Percentiles rank a stretch among this genome's conserved stretches.
Conservation (phyloP, 305 asterid species). For the Ilex paraguariensis region DNA sequence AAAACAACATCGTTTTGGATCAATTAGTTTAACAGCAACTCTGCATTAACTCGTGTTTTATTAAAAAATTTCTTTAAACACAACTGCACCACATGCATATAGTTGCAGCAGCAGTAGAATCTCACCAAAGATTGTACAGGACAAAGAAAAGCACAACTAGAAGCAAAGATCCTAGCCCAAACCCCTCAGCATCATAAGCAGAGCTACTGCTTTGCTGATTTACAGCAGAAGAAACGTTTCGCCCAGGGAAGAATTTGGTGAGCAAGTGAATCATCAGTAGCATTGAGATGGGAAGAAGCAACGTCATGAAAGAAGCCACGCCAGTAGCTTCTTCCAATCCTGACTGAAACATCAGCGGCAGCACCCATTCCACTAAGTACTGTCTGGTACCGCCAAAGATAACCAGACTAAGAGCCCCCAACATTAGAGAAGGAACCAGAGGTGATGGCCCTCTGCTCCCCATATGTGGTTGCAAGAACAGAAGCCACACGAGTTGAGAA, state of each 20-base stretch:
- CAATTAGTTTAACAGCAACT: no score
- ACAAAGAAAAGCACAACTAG: slow-evolving; percentile 14
- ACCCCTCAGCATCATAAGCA: slow-evolving; percentile 16
- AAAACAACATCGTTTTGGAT: no score
- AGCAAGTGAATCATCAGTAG: slow-evolving; percentile 6
- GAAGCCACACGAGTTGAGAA: slow-evolving; percentile 19
- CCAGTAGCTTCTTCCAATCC: background rate
- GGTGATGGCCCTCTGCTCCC: slow-evolving; percentile 27
- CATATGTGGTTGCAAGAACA: slow-evolving; percentile 9
- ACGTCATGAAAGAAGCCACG: slow-evolving; percentile 4
- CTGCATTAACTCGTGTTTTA: no score
- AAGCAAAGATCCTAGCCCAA: slow-evolving; percentile 21
- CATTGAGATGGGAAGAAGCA: slow-evolving; percentile 13
- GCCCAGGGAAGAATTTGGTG: slow-evolving; percentile 5
- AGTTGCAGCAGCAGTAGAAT: no score
- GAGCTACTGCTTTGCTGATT: slow-evolving; percentile 3
- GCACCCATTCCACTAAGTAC: background rate
- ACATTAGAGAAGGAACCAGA: slow-evolving; percentile 24
- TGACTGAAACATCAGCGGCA: background rate
- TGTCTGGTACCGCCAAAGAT: slow-evolving; percentile 15
- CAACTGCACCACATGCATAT: no score
- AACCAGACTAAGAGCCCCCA: slow-evolving; percentile 17
- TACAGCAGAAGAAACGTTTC: slow-evolving; percentile 1
- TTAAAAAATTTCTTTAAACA: no score
- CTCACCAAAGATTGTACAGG: slow-evolving; percentile 7